Conservation (phyloP, 164 flowering plant species). For the Sedum album region DNA sequence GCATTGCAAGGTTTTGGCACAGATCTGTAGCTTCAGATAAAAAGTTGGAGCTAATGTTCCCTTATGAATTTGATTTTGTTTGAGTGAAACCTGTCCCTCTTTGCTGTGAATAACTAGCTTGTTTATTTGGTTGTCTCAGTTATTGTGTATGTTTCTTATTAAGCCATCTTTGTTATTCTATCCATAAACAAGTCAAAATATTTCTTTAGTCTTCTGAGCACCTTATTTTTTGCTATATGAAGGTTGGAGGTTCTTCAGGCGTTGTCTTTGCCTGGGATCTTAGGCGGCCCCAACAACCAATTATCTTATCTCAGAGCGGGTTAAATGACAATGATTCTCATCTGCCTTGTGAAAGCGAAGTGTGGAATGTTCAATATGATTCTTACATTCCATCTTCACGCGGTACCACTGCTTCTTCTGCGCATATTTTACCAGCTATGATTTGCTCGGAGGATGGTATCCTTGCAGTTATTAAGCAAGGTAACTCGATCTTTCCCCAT, state of each 20-base stretch:
- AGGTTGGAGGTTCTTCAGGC: slow-evolving; percentile 96
- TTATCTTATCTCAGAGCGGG: slow-evolving; percentile 53
- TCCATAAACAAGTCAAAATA: neutral
- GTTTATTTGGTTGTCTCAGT: neutral
- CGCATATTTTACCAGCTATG: slow-evolving; percentile 63
- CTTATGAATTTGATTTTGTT: neutral
- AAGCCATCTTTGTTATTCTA: neutral
- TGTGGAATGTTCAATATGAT: slow-evolving; percentile 91
- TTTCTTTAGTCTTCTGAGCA: neutral
- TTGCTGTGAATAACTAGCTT: neutral
- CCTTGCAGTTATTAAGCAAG: slow-evolving; percentile 73
- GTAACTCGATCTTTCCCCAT: slow-evolving; percentile 25
- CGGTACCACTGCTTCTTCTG: slow-evolving; percentile 32
- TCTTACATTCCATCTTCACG: slow-evolving; percentile 36
- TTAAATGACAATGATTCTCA: slow-evolving; percentile 17
- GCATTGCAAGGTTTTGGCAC: too few relatives aligned
- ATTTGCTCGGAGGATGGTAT: slow-evolving; percentile 93
- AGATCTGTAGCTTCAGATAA: neutral
- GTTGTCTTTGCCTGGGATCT: slow-evolving; percentile 94
- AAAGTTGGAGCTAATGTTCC: neutral
- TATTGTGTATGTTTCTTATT: neutral
- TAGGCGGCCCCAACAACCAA: slow-evolving; percentile 61
- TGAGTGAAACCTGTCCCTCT: neutral
- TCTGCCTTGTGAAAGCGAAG: slow-evolving; percentile 61
- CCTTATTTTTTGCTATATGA: slow-evolving; percentile 14